phyloP scores from a whole-genome alignment of 2,329 filamentous ascomycete species.

The Nemania sp. region DNA sequence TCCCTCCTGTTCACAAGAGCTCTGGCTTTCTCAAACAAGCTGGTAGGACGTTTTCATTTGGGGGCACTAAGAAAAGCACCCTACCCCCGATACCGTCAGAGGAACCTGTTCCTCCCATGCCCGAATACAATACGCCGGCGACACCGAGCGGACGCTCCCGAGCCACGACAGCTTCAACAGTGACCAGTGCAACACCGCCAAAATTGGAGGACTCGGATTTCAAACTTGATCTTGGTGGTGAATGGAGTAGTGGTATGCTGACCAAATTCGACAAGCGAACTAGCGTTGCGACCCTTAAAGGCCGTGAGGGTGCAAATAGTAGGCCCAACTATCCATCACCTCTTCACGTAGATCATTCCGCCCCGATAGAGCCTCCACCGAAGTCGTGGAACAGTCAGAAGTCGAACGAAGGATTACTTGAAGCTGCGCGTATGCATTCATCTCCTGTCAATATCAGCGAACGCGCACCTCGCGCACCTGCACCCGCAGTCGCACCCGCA shows the following conservation, averaged over 20 bases:
- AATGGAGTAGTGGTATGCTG: constrained; percentile 62
- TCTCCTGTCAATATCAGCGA: constrained; percentile 44
- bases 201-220: constrained; percentile 52
- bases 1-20: constrained; percentile 52
- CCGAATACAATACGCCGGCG: constrained; percentile 35
- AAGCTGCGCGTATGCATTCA: constrained; percentile 41
- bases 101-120: constrained; percentile 47
- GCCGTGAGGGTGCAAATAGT: constrained; percentile 49
- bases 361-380: constrained; percentile 52
- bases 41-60: constrained; percentile 64
- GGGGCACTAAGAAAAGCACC: constrained; percentile 56
- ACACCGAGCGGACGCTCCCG: constrained; percentile 46
- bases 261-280: constrained; percentile 59
- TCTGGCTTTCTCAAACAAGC: constrained; percentile 60
- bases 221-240: constrained; percentile 59
- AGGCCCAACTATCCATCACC: constrained; percentile 55
- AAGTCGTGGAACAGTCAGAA: constrained; percentile 58
- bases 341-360: constrained; percentile 51
- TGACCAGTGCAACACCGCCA: constrained; percentile 57
- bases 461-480: constrained; percentile 40
- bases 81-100: constrained; percentile 44
- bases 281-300: constrained; percentile 54
- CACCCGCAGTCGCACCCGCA: constrained; percentile 39
- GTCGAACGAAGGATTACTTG: constrained; percentile 55
- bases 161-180: constrained; percentile 59